Percentiles rank a stretch among this genome's conserved stretches.
phyloP scores from a whole-genome alignment of 2,329 filamentous ascomycete genomes.

The Clarireedia monteithiana region DNA sequence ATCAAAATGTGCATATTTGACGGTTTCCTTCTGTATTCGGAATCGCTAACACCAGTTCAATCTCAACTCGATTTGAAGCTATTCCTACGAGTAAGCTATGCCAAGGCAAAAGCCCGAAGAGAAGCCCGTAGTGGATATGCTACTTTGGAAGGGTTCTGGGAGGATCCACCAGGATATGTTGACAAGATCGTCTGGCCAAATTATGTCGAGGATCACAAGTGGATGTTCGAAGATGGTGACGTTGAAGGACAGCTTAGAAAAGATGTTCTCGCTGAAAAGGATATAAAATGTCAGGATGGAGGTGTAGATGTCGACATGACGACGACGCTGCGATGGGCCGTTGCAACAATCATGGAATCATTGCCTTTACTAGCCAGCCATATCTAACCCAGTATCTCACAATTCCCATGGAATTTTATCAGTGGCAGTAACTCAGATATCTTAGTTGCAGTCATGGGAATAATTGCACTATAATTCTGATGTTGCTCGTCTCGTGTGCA shows the following conservation, averaged over 20 bases:
- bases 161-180: slow-evolving; percentile 88
- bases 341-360: slow-evolving; percentile 47
- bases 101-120: slow-evolving; percentile 54
- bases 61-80: slow-evolving; percentile 64
- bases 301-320: slow-evolving; percentile 50
- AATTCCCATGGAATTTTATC: background rate
- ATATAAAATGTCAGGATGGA: slow-evolving; percentile 42
- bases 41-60: slow-evolving; percentile 42
- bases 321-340: slow-evolving; percentile 59
- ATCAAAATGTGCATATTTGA: slow-evolving; percentile 65
- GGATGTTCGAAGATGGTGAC: slow-evolving; percentile 66
- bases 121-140: slow-evolving; percentile 69
- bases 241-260: slow-evolving; percentile 48
- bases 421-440: no score
- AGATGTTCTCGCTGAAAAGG: slow-evolving; percentile 36
- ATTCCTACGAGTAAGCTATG: slow-evolving; percentile 65
- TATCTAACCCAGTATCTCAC: background rate
- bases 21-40: slow-evolving; percentile 77
- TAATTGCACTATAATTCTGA: no score
- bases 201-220: slow-evolving; percentile 73
- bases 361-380: slow-evolving; percentile 17
- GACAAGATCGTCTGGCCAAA: slow-evolving; percentile 95
- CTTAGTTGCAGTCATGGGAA: no score
- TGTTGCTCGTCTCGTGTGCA: no score
- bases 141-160: slow-evolving; percentile 86